phyloP scores from a whole-genome alignment of 2,329 filamentous ascomycete species.

The Diplodia mutila region DNA sequence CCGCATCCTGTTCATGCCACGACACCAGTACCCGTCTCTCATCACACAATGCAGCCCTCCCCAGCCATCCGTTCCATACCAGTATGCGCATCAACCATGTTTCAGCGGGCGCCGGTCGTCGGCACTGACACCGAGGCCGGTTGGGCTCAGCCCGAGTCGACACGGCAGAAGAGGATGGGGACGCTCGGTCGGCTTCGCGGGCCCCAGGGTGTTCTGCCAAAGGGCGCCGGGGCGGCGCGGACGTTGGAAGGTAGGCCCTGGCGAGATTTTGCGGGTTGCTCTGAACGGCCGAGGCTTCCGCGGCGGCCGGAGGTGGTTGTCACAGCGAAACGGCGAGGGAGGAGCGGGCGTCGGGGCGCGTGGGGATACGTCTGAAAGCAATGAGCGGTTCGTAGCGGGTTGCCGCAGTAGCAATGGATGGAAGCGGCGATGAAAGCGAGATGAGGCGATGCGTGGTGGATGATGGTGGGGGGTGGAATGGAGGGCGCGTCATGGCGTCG shows the following conservation, averaged over 20 bases:
- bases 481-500: too few relatives aligned
- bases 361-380: not conserved
- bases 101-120: not conserved
- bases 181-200: not conserved
- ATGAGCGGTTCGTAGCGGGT: not conserved
- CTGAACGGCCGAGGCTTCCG: not conserved
- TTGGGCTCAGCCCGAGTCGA: not conserved
- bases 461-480: not conserved
- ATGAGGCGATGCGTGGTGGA: not conserved
- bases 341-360: not conserved
- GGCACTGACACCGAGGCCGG: not conserved
- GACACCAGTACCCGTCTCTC: not conserved
- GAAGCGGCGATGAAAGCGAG: not conserved
- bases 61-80: too few relatives aligned
- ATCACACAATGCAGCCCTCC: not conserved
- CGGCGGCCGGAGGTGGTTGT: too few relatives aligned
- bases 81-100: too few relatives aligned
- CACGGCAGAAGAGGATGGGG: not conserved
- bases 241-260: not conserved
- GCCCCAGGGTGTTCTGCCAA: not conserved
- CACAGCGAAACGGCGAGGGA: not conserved
- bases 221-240: too few relatives aligned
- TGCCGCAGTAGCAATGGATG: not conserved
- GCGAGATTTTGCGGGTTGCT: not conserved
- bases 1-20: not conserved